Percentiles rank a stretch among this genome's conserved stretches.
Conservation (phyloP, 441 rosid genomes). For the Isatis lusitanica region DNA sequence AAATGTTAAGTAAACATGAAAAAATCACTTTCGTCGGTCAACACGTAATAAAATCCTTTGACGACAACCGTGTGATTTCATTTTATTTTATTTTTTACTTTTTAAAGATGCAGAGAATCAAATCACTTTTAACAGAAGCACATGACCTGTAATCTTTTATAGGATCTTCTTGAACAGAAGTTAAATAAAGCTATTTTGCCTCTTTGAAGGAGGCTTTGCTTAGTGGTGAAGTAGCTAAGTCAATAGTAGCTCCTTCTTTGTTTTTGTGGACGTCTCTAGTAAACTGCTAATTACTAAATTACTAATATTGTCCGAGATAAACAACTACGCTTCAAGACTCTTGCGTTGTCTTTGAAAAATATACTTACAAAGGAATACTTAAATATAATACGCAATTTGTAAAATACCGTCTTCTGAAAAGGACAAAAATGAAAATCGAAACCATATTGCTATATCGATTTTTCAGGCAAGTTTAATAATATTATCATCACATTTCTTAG, state of each 20-base stretch:
- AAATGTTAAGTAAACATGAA: neutral
- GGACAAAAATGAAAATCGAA: neutral
- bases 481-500: too few species aligned
- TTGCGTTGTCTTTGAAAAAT: neutral
- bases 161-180: slow-evolving; percentile 29
- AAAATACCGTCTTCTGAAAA: neutral
- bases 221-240: slow-evolving; percentile 33
- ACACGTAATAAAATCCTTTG: slow-evolving; percentile 5
- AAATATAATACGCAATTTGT: neutral
- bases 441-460: neutral
- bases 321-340: neutral
- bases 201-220: slow-evolving; percentile 31
- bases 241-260: neutral
- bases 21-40: slow-evolving; percentile 13
- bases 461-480: too few species aligned
- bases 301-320: neutral
- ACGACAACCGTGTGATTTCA: slow-evolving; percentile 1
- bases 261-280: neutral
- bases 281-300: neutral
- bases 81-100: slow-evolving; percentile 9
- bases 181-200: slow-evolving; percentile 23
- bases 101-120: slow-evolving; percentile 31
- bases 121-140: slow-evolving; percentile 33
- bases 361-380: too few species aligned
- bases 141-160: slow-evolving; percentile 34